Base-by-base conservation (phyloP, 139 green algal species). In the Chlamydomonas sp. region DNA sequence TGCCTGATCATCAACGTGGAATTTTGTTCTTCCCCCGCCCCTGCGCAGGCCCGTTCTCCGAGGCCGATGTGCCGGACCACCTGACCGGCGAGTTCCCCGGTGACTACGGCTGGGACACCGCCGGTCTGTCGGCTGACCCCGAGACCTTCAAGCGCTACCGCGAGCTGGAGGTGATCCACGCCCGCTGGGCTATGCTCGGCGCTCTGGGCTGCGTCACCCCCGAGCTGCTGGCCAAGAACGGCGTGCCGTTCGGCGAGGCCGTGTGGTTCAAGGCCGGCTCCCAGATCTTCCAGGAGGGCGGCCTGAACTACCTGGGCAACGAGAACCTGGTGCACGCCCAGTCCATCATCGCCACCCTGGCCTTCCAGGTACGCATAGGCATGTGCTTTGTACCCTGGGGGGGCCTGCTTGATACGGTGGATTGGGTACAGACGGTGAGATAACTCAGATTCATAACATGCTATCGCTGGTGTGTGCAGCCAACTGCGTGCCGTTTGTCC, bases 31-130 rank as follows among this genome's bases (percentile, higher is more conserved):
- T 14, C 20, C 8, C 5, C 4, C 5, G 59, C 7, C 6, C 0
- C 0, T 71, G 1, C 57, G 31, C 83, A 92, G 96, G 96, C 78
- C 94, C 95, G 79, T 98, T 97, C 96, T 95, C 91, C 69, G 93
- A 96, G 85, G 87, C 90, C 77, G 85, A 91, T 71, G 91, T 86
- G 87, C 96, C 96, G 60, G 77, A 86, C 49, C 98, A 98, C 96
- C 93, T 98, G 81, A 97, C 90, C 69, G 96, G 94, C 79, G 93
- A 96, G 95, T 99, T 95, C 96, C 93, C 97, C 85, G 97, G 97
- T 90, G 97, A 99, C 97, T 99, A 99, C 91, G 97, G 97, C 91
- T 99, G 97, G 97, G 97, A 99, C 95, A 98, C 97, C 78, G 97
- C 96, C 83, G 97, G 97, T 85, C 96, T 99, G 89, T 99, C 97